These are phyloP conservation scores for Microcos paniculata DNA, from an alignment of 345 rosid genomes.

Conservation along the genomic window DNA sequence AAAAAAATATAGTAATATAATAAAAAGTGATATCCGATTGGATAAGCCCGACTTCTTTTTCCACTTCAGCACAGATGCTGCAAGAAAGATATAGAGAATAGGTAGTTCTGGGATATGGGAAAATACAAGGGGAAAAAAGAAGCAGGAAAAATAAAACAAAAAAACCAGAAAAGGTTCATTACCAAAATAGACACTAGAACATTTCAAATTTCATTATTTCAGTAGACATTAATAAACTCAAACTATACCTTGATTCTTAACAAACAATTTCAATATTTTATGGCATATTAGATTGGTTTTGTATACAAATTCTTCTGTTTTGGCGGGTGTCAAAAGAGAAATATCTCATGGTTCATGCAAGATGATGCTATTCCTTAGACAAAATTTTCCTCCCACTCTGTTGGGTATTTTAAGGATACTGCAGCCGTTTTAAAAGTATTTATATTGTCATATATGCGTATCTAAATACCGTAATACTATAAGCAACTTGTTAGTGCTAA, in stretches of 20 bases:
- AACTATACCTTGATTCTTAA: background rate
- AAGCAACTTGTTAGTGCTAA: background rate
- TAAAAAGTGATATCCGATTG: slow-evolving; percentile 6
- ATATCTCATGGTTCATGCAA: slow-evolving; percentile 1
- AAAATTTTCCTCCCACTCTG: background rate
- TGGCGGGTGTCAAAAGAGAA: background rate
- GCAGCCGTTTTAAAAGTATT: background rate
- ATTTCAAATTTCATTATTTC: background rate
- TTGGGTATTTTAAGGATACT: background rate
- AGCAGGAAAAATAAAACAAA: background rate
- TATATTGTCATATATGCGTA: background rate
- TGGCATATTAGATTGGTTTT: background rate
- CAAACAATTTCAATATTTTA: background rate
- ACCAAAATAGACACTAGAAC: background rate
- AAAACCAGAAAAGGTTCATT: background rate
- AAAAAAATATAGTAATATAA: background rate
- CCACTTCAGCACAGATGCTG: slow-evolving; percentile 17
- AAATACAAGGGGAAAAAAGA: background rate
- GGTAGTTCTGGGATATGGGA: background rate
- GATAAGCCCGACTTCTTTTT: slow-evolving; percentile 29
- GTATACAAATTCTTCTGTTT: background rate
- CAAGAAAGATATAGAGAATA: background rate
- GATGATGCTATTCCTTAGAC: background rate
- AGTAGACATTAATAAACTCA: background rate
- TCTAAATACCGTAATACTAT: background rate